Evolutionary conservation across 2,329 filamentous ascomycete species (phyloP).

Genomic region (Coniella vitis): DNA sequence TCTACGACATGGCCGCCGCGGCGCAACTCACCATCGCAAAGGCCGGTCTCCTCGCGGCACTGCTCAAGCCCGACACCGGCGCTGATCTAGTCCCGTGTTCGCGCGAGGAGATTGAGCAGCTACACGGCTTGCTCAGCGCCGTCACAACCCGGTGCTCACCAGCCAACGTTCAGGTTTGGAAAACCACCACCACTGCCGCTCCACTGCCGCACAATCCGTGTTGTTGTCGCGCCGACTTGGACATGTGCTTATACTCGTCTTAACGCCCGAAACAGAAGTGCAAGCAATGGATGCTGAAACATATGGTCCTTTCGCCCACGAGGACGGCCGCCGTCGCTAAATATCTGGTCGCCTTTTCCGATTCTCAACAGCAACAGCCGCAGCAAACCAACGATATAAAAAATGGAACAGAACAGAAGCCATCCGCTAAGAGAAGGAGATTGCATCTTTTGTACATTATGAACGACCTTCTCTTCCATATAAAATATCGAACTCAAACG

Average conservation of each 20-base stretch:
- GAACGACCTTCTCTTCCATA: constrained; percentile 71
- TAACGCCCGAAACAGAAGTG: constrained; percentile 59
- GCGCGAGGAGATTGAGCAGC: constrained; percentile 62
- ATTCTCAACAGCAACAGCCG: constrained; percentile 35
- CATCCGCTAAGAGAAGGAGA: constrained; percentile 60
- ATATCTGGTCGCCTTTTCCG: constrained; percentile 65
- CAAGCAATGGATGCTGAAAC: constrained; percentile 75
- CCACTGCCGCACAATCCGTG: constrained; percentile 18
- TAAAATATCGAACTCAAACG: constrained; percentile 43
- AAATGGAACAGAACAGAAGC: constrained; percentile 27
- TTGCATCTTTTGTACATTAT: constrained; percentile 73
- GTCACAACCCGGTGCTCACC: constrained; percentile 66
- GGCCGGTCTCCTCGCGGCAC: constrained; percentile 66
- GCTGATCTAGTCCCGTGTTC: constrained; percentile 40
- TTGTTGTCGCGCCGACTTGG: constrained; percentile 28
- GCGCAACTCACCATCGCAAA: constrained; percentile 72
- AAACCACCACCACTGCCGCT: constrained; percentile 24
- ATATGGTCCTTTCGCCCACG: constrained; percentile 60
- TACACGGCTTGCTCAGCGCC: constrained; percentile 59
- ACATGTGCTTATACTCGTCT: constrained; percentile 26
- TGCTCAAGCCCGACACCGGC: constrained; percentile 67
- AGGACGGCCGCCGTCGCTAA: constrained; percentile 65
- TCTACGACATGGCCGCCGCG: constrained; percentile 53
- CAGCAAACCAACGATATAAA: constrained; percentile 19
- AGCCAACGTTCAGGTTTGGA: constrained; percentile 83